Base-by-base conservation (phyloP, 768 basidiomycete genomes). In the Mycena pura region DNA sequence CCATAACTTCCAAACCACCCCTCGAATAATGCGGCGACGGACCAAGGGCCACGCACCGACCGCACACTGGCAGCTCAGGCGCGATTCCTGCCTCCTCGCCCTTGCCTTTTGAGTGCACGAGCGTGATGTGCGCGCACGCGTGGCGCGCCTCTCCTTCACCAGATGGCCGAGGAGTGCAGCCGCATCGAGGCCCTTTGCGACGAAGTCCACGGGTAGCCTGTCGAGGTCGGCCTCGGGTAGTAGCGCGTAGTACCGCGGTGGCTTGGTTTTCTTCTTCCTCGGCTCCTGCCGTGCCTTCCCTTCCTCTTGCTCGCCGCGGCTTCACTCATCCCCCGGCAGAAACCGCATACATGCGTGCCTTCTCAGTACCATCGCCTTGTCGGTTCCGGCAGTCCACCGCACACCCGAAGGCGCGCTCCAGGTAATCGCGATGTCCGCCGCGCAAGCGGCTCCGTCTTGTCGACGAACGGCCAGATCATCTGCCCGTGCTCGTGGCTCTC, bases 1-100 rank as follows among this genome's bases (percentile, higher is more conserved):
- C 89, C 92, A 98, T 94, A 7, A 94, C 86, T 84, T 86, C 91
- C 95, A n/a, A 6, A 95, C 74, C 15, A 96, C 72, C 50, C 80
- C 73, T 11, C 83, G 82, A 8, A 97, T 77, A 28, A 72, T 77
- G 60, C 1, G 62, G 44, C 32, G 84, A 81, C 71, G 22, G 55
- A 38, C 82, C 71, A 19, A 92, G 72, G 5, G 59, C 69, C 17
- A 67, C 69, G 67, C 91, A 93, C 7, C 74, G 71, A 9, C 81
- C 78, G 84, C 85, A 85, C 8, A n/a, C n/a, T n/a, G n/a, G n/a
- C n/a, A 83, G 61, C 7, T 63, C 69, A 43, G 69, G 58, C 38
- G 40, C 40, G 14, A n/a, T n/a, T n/a, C 57, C 49, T 1, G n/a
- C 36, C 41, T 51, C 49, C 32, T 17, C 92, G n/a, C n/a, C n/a